phyloP scores from a whole-genome alignment of 139 green algal genomes.

The Nannochloris sp. region DNA sequence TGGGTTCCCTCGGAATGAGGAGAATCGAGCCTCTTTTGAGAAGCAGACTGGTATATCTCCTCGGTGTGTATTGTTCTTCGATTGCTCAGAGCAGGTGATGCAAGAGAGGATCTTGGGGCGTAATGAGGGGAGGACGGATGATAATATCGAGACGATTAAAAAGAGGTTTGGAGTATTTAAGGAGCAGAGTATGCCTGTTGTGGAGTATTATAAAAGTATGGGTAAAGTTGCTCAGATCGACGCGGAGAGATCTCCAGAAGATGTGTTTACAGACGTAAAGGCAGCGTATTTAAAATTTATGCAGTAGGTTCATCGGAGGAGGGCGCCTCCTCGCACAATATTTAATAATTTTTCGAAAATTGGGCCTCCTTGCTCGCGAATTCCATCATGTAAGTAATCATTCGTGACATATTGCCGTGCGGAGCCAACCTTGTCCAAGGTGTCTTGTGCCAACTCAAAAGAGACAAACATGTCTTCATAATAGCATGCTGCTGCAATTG shows the following conservation, averaged over 20 bases:
- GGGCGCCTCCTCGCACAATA: slow-evolving; percentile 51
- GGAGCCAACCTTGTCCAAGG: slow-evolving; percentile 41
- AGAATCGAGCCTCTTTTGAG: slow-evolving; percentile 84
- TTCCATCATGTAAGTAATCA: slow-evolving; percentile 77
- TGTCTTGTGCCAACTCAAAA: slow-evolving; percentile 67
- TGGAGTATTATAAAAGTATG: slow-evolving; percentile 63
- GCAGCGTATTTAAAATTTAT: slow-evolving; percentile 12
- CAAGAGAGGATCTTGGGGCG: slow-evolving; percentile 77
- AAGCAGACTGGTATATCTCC: slow-evolving; percentile 63
- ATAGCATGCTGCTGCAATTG: slow-evolving; percentile 64
- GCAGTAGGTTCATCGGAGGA: slow-evolving; percentile 27
- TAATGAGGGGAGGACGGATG: slow-evolving; percentile 82
- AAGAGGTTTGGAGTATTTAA: slow-evolving; percentile 92
- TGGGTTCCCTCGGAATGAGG: slow-evolving; percentile 87
- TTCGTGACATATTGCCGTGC: slow-evolving; percentile 72
- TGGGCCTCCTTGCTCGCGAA: slow-evolving; percentile 60
- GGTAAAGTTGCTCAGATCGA: slow-evolving; percentile 59
- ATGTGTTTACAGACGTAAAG: slow-evolving; percentile 54
- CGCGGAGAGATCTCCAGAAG: slow-evolving; percentile 42
- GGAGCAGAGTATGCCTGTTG: slow-evolving; percentile 69
- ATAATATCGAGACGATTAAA: slow-evolving; percentile 93
- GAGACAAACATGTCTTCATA: slow-evolving; percentile 95
- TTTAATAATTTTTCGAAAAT: slow-evolving; percentile 71
- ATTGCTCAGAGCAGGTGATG: slow-evolving; percentile 87
- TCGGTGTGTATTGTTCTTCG: slow-evolving; percentile 86